Conservation (phyloP, 192 early-diverging fungal species). For the Umbelopsis sp. region DNA sequence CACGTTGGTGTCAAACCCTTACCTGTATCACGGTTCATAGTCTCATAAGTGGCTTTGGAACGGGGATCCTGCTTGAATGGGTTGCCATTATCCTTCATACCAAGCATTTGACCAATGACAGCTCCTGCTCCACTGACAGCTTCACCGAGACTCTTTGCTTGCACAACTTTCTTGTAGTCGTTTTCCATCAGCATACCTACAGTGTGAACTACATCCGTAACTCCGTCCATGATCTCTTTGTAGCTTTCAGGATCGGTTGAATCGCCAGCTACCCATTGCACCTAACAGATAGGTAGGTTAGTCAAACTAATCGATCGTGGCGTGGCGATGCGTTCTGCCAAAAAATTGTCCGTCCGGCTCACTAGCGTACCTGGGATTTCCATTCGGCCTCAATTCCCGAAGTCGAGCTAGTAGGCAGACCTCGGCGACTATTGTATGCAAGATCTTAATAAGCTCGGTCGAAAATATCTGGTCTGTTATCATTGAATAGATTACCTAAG, state of each 20-base stretch:
- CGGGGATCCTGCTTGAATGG: conserved; percentile 43
- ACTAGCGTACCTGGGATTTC: conserved; percentile 33
- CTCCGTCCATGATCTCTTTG: conserved; percentile 51
- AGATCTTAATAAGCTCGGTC: not conserved
- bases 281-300: conserved; percentile 21
- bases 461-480: not conserved
- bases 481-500: conserved; percentile 42
- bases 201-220: conserved; percentile 70
- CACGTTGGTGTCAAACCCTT: conserved; percentile 7
- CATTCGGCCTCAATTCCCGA: conserved; percentile 27
- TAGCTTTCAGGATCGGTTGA: conserved; percentile 65
- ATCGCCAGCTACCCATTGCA: conserved; percentile 66
- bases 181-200: conserved; percentile 74
- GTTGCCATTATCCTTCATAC: conserved; percentile 45
- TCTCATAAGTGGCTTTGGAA: conserved; percentile 56
- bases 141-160: conserved; percentile 38
- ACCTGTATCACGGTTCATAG: conserved; percentile 73
- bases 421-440: conserved; percentile 28
- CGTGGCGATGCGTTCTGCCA: not conserved
- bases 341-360: not conserved
- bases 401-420: conserved; percentile 23
- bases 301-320: not conserved
- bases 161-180: conserved; percentile 62
- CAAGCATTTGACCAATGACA: conserved; percentile 23
- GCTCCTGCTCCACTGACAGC: conserved; percentile 33